These are phyloP conservation scores for Erythrophleum ivorense DNA, from an alignment of 331 rosid genomes.

Conservation along the genomic window DNA sequence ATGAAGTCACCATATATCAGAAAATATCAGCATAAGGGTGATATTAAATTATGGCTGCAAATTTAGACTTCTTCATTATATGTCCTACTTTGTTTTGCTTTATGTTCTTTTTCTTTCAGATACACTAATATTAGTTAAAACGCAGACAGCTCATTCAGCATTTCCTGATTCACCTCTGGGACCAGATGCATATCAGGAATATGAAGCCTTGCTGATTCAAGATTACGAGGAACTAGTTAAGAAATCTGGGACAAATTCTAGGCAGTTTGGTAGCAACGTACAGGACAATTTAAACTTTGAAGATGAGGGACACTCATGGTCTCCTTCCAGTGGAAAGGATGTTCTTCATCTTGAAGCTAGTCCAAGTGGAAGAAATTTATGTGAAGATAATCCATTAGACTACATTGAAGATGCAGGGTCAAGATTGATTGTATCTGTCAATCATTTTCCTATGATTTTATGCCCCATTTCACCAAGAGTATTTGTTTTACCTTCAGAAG, in stretches of 20 bases:
- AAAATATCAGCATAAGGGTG: slow-evolving; percentile 28
- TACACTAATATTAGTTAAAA: slow-evolving; percentile 40
- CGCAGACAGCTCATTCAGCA: slow-evolving; percentile 78
- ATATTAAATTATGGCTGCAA: background rate
- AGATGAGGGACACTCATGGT: slow-evolving; percentile 62
- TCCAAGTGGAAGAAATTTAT: slow-evolving; percentile 60
- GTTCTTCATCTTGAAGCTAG: slow-evolving; percentile 54
- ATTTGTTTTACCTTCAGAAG: slow-evolving; percentile 95
- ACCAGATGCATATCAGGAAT: slow-evolving; percentile 92
- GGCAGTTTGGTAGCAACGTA: slow-evolving; percentile 43
- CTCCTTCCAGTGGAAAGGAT: slow-evolving; percentile 57
- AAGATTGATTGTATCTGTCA: slow-evolving; percentile 77
- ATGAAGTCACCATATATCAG: slow-evolving; percentile 19
- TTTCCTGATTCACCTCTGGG: slow-evolving; percentile 96
- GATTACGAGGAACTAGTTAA: slow-evolving; percentile 86
- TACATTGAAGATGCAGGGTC: slow-evolving; percentile 54
- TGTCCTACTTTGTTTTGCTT: slow-evolving; percentile 7
- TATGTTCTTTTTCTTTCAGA: slow-evolving; percentile 22
- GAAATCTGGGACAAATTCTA: slow-evolving; percentile 50
- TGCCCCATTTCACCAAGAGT: slow-evolving; percentile 92
- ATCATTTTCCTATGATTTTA: slow-evolving; percentile 88
- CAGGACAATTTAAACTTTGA: slow-evolving; percentile 47
- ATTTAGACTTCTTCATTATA: slow-evolving; percentile 11
- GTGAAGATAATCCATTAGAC: slow-evolving; percentile 52
- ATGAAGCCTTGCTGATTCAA: slow-evolving; percentile 88